These are phyloP conservation scores for Ceratopteris richardii DNA, from an alignment of 75 land plant species.

Conservation along the genomic window DNA sequence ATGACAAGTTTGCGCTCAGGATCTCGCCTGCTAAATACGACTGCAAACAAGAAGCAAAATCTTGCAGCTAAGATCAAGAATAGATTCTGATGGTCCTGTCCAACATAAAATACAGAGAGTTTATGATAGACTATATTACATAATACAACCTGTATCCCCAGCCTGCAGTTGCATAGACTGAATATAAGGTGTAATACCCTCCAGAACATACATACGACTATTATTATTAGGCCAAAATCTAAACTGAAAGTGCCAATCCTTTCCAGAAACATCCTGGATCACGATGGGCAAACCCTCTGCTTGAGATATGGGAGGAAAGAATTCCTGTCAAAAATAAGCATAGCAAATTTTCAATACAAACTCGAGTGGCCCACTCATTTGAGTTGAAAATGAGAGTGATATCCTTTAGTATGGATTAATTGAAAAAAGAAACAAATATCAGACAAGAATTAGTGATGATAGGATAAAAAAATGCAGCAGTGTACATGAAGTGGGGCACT, in stretches of 20 bases:
- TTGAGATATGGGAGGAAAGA: slow-evolving; percentile 28
- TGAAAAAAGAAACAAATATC: too few species aligned
- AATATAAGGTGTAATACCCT: slow-evolving; percentile 31
- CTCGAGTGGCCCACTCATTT: too few species aligned
- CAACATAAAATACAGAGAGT: too few species aligned
- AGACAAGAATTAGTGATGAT: too few species aligned
- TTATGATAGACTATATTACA: too few species aligned
- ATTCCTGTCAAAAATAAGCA: slow-evolving; percentile 13
- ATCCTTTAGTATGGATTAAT: too few species aligned
- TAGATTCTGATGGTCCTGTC: too few species aligned
- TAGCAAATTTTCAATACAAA: too few species aligned
- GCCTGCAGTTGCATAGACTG: slow-evolving; percentile 35
- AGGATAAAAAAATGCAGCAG: too few species aligned
- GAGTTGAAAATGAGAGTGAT: too few species aligned
- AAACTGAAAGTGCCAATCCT: slow-evolving; percentile 29
- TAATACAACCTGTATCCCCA: slow-evolving; percentile 23
- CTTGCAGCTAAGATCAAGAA: background rate
- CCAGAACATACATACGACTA: slow-evolving; percentile 30
- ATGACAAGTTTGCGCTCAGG: slow-evolving; percentile 92
- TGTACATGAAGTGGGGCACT: too few species aligned
- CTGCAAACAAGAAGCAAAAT: slow-evolving; percentile 32
- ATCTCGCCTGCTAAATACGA: slow-evolving; percentile 83
- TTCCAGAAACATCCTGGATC: slow-evolving; percentile 19
- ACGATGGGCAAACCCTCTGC: slow-evolving; percentile 23
- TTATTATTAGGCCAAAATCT: slow-evolving; percentile 32